Evolutionary conservation across 192 early-diverging fungal species (phyloP).

Genomic region (Dispira parvispora): DNA sequence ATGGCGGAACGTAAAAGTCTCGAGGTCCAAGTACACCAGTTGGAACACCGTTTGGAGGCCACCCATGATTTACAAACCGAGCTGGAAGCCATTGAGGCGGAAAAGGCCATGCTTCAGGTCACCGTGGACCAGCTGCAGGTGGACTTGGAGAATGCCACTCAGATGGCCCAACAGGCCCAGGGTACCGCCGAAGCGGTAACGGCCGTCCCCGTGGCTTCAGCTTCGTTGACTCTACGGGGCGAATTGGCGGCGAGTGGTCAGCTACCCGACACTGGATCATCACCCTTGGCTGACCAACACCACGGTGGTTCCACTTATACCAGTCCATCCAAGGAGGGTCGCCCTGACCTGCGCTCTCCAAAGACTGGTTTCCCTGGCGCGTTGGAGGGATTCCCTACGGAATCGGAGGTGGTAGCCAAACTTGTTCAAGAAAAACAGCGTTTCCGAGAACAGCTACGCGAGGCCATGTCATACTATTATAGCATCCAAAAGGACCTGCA

Average conservation of each 20-base stretch:
- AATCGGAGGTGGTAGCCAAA: neutral
- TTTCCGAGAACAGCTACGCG: neutral
- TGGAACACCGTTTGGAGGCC: neutral
- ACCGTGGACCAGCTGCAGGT: neutral
- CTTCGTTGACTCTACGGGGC: neutral
- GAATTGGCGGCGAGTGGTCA: conserved; percentile 4
- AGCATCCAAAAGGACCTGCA: neutral
- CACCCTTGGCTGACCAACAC: too few species aligned
- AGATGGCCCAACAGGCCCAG: neutral
- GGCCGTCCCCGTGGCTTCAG: neutral
- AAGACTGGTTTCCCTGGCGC: neutral
- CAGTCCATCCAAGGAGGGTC: too few species aligned
- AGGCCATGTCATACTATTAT: neutral
- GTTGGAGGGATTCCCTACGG: neutral
- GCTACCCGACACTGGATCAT: neutral
- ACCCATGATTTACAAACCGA: neutral
- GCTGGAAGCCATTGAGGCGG: neutral
- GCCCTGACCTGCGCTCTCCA: too few species aligned
- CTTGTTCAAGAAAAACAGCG: conserved; percentile 5
- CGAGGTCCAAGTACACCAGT: neutral
- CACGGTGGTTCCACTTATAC: too few species aligned
- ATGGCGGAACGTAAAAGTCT: neutral
- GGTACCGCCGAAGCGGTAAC: neutral
- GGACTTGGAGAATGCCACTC: neutral
- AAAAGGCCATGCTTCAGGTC: neutral